Evolutionary conservation across 306 rosid species (phyloP).

Genomic region (Abrus precatorius): DNA sequence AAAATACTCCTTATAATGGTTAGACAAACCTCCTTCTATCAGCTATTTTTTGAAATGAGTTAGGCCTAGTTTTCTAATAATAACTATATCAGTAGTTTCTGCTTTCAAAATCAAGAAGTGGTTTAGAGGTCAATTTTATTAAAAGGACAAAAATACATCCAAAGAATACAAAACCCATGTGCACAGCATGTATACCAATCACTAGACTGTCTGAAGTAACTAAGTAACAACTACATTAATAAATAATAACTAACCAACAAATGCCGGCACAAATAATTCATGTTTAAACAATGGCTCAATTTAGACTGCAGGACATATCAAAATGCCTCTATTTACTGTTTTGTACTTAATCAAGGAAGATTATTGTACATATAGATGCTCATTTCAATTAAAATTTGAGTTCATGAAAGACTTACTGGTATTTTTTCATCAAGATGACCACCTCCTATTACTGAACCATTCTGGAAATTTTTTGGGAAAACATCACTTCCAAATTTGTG

Average conservation of each 20-base stretch:
- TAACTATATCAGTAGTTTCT: not conserved
- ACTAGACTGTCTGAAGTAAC: constrained; percentile 16
- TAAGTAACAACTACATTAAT: not conserved
- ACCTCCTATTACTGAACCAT: constrained; percentile 73
- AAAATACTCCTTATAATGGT: too few species aligned
- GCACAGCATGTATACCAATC: not conserved
- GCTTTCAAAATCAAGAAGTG: not conserved
- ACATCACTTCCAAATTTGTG: constrained; percentile 90
- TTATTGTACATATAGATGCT: constrained; percentile 1
- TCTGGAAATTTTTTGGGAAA: constrained; percentile 90
- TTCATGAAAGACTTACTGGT: constrained; percentile 64
- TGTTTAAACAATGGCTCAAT: not conserved
- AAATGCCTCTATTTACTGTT: constrained; percentile 3
- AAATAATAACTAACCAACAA: not conserved
- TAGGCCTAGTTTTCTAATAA: too few species aligned
- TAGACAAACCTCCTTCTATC: too few species aligned
- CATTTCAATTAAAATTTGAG: constrained; percentile 32
- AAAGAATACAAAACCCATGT: not conserved
- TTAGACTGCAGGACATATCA: not conserved
- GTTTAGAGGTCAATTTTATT: constrained; percentile 2
- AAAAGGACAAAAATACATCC: not conserved
- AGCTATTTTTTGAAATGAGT: too few species aligned
- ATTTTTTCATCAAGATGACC: constrained; percentile 17
- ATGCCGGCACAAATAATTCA: constrained; percentile 3
- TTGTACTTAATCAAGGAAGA: constrained; percentile 7